Conservation (phyloP, 2,329 filamentous ascomycete species). For the Parafenestella ontariensis region DNA sequence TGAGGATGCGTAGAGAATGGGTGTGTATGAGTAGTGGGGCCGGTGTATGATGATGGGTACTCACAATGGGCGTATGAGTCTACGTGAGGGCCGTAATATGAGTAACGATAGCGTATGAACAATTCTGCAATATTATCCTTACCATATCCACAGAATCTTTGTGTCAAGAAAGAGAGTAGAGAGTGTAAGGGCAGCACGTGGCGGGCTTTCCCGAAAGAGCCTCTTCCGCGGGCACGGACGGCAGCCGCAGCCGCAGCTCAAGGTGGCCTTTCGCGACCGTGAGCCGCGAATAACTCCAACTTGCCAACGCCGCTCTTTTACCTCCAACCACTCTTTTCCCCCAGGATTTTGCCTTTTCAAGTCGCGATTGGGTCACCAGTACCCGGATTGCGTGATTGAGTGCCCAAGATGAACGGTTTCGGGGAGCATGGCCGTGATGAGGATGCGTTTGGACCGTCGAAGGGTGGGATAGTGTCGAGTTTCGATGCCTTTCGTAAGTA, state of each 20-base stretch:
- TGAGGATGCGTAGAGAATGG: conserved; percentile 8
- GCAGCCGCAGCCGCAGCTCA: conserved; percentile 34
- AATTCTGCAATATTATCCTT: no score
- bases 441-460: conserved; percentile 78
- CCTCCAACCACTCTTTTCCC: conserved; percentile 13
- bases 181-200: conserved; percentile 15
- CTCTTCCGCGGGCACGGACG: conserved; percentile 31
- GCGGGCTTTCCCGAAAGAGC: conserved; percentile 20
- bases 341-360: conserved; percentile 1
- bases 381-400: conserved; percentile 27
- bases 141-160: no score
- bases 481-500: conserved; percentile 96
- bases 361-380: conserved; percentile 37
- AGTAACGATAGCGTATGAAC: background rate
- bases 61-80: background rate
- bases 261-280: conserved; percentile 45
- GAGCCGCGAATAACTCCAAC: conserved; percentile 7
- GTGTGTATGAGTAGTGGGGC: background rate
- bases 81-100: background rate
- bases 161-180: no score
- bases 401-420: conserved; percentile 76
- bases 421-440: conserved; percentile 72
- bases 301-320: conserved; percentile 27
- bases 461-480: conserved; percentile 67
- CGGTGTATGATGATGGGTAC: background rate